A percentile compares a stretch with the other conserved stretches of the same genome.
Evolutionary conservation across 2,329 filamentous ascomycete species (phyloP).

Genomic region (Simplicillium aogashimaense): DNA sequence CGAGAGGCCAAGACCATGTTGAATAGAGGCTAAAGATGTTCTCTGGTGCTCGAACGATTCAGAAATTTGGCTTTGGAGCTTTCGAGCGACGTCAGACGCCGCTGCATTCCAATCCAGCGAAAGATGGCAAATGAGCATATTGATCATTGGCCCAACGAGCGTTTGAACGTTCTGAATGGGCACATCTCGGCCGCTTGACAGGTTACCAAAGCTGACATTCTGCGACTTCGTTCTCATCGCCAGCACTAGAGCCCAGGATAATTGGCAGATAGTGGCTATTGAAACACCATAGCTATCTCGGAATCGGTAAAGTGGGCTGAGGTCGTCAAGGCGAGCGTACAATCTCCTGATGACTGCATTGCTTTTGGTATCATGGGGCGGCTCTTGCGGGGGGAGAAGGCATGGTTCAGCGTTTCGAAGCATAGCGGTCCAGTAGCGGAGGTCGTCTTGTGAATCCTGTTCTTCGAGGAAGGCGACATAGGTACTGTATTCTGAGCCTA

Average conservation of each 20-base stretch:
- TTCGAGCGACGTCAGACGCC: constrained; percentile 6
- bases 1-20: not conserved
- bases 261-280: constrained; percentile 7
- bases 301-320: not conserved
- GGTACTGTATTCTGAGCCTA: not conserved
- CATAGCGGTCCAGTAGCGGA: not conserved
- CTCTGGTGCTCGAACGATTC: not conserved
- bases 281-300: not conserved
- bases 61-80: constrained; percentile 3
- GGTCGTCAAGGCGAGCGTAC: not conserved
- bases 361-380: not conserved
- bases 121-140: constrained; percentile 5
- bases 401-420: not conserved
- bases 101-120: constrained; percentile 1
- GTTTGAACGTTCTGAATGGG: constrained; percentile 8
- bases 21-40: not conserved
- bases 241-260: constrained; percentile 10
- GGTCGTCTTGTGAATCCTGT: not conserved
- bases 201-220: constrained; percentile 8
- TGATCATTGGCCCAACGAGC: constrained; percentile 8
- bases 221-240: constrained; percentile 4
- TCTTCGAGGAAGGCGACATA: not conserved
- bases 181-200: constrained; percentile 8
- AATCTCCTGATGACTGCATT: not conserved
- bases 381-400: not conserved